Conservation (phyloP, 805 yeast species). For the Yueomyces sinensis region DNA sequence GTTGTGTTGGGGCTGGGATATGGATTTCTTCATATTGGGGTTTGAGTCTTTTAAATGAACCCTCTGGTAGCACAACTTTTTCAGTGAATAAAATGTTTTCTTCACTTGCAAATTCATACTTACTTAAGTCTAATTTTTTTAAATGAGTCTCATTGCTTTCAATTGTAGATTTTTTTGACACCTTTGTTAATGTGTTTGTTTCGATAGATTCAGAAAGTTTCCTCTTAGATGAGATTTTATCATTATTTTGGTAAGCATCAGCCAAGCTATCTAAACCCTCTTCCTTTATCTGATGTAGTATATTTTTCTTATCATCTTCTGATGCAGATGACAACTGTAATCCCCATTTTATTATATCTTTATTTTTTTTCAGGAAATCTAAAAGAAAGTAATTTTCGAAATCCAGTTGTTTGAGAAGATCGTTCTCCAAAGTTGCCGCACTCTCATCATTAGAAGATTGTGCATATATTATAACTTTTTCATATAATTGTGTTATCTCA, state of each 20-base stretch:
- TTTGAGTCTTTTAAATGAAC: constrained; percentile 65
- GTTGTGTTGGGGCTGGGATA: constrained; percentile 70
- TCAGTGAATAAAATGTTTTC: constrained; percentile 51
- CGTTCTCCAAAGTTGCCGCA: constrained; percentile 24
- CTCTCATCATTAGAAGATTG: neutral
- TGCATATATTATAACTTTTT: neutral
- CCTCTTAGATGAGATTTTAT: neutral
- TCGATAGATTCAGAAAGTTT: constrained; percentile 9
- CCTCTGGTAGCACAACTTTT: constrained; percentile 65
- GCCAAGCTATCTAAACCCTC: constrained; percentile 30
- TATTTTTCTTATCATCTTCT: constrained; percentile 23
- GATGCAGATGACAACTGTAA: constrained; percentile 30
- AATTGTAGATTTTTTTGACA: constrained; percentile 17
- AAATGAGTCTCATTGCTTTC: constrained; percentile 6
- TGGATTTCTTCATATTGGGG: constrained; percentile 77
- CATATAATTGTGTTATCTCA: constrained; percentile 21
- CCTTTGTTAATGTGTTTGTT: constrained; percentile 3
- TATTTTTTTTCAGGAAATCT: constrained; percentile 34
- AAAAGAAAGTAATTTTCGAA: constrained; percentile 38
- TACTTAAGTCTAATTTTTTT: constrained; percentile 41
- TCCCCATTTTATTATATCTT: constrained; percentile 42
- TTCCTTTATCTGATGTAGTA: constrained; percentile 33
- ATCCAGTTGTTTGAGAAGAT: constrained; percentile 28
- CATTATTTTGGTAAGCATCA: constrained; percentile 23
- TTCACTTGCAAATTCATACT: constrained; percentile 59